Evolutionary conservation across 2,329 filamentous ascomycete species (phyloP), one percentile per base, ranked within the genome.

Genomic region (Pseudopithomyces maydicus): DNA sequence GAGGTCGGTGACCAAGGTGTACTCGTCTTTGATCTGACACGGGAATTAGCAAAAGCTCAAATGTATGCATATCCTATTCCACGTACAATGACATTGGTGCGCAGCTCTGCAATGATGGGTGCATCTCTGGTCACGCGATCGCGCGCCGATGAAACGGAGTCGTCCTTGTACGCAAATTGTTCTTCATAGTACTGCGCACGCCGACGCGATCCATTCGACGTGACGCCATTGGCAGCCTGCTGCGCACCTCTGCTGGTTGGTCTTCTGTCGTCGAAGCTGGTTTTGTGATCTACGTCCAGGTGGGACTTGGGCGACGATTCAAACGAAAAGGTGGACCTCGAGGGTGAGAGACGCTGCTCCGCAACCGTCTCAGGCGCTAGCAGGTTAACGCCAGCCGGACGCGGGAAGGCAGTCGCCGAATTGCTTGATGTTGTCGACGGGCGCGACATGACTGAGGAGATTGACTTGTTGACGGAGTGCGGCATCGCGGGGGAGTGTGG

Each of bases 1-100:
- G 17, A 96, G 81, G 67, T 90, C 87, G 11, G 87, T 90, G 48
- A 92, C 86, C 62, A 95, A 85, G 8, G 84, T 86, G 68, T 87
- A 89, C 66, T 93, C 88, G 70, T 94, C 89, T 63, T 88, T 84
- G 67, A 93, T 85, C 87, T 92, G 63, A 36, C 48, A 56, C n/a
- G 38, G 17, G 39, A 58, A 63, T 72, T 60, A 73, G 67, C 58
- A 60, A 49, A 54, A 53, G 15, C 42, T 42, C 36, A 55, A 43
- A 57, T 50, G 46, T 57, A 57, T 49, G 58, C 58, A 44, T 45
- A 52, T 41, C 33, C 11, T 8, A 29, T 32, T 11, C 42, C 70
- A 76, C 79, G 29, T 77, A 82, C 80, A 62, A 82, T 82, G 43
- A 82, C 80, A 66, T 82, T 82, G 33, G 80, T 82, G 56, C 76